phyloP scores from a whole-genome alignment of 805 yeast genomes.

The Candida andamanensis region DNA sequence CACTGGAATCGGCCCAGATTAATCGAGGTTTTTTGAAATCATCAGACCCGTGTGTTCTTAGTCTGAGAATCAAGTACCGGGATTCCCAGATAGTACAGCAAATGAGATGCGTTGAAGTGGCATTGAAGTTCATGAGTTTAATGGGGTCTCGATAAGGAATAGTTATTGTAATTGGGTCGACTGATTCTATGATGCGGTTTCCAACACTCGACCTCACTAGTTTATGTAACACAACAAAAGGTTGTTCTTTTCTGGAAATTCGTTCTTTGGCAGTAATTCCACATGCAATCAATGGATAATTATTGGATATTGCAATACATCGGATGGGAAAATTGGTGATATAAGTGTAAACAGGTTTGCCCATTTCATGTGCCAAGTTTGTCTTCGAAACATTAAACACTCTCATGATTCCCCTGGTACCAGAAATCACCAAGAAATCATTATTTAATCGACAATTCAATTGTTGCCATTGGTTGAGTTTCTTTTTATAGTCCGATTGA shows the following conservation, averaged over 20 bases:
- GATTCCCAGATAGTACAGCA: slow-evolving; percentile 78
- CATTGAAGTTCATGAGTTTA: slow-evolving; percentile 65
- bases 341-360: slow-evolving; percentile 64
- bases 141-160: slow-evolving; percentile 86
- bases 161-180: slow-evolving; percentile 65
- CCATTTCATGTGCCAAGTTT: slow-evolving; percentile 32
- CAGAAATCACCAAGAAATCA: slow-evolving; percentile 59
- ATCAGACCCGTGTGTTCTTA: slow-evolving; percentile 45
- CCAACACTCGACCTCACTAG: slow-evolving; percentile 12
- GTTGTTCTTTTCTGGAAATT: slow-evolving; percentile 64
- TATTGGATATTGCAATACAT: slow-evolving; percentile 66
- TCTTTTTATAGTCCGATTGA: slow-evolving; percentile 21
- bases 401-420: slow-evolving; percentile 65
- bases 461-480: slow-evolving; percentile 53
- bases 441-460: slow-evolving; percentile 56
- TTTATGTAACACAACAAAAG: slow-evolving; percentile 61
- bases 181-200: slow-evolving; percentile 18
- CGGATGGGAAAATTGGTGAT: slow-evolving; percentile 70
- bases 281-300: slow-evolving; percentile 63
- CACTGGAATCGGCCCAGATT: slow-evolving; percentile 31
- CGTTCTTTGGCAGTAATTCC: slow-evolving; percentile 81
- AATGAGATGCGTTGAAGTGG: slow-evolving; percentile 62
- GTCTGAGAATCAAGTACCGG: slow-evolving; percentile 68
- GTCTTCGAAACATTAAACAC: slow-evolving; percentile 48
- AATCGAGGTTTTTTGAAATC: slow-evolving; percentile 35